These are phyloP conservation scores for Rubia peregrina DNA, from an alignment of 305 asterid species.

Conservation along the genomic window DNA sequence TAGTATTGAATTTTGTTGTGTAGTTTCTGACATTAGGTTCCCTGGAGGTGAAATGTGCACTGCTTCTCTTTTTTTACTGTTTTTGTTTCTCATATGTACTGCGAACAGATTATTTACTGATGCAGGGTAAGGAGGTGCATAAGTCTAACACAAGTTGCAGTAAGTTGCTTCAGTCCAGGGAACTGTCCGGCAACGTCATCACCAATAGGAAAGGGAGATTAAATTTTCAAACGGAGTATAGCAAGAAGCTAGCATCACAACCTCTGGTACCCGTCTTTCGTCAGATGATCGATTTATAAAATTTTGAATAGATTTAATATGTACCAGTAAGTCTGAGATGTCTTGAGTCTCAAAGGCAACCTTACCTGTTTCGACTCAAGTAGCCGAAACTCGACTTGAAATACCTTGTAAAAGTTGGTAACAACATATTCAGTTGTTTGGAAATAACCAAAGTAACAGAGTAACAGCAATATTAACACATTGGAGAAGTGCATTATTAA, in stretches of 20 bases:
- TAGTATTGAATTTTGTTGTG: not conserved
- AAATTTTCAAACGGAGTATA: slow-evolving; percentile 51
- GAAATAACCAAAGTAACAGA: not conserved
- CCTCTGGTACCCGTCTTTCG: slow-evolving; percentile 47
- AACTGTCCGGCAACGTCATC: slow-evolving; percentile 56
- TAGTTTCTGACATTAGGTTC: not conserved
- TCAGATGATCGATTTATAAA: not conserved
- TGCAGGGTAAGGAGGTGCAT: slow-evolving; percentile 31
- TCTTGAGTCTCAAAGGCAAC: not conserved
- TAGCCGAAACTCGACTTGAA: not conserved
- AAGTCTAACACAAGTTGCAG: slow-evolving; percentile 27
- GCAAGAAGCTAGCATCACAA: slow-evolving; percentile 51
- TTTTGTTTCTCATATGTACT: not conserved
- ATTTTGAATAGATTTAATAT: not conserved
- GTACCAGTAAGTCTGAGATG: not conserved
- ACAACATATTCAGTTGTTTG: not conserved
- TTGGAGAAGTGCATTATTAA: not conserved
- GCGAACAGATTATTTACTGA: slow-evolving; percentile 12
- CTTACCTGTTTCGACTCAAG: not conserved
- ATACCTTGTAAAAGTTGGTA: not conserved
- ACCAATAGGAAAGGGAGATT: slow-evolving; percentile 45
- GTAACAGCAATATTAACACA: not conserved
- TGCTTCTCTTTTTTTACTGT: not conserved
- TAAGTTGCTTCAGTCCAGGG: slow-evolving; percentile 60
- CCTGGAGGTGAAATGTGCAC: not conserved